These are phyloP conservation scores for Hyphopichia khmerensis DNA, from an alignment of 1,139 yeast genomes.

Conservation along the genomic window DNA sequence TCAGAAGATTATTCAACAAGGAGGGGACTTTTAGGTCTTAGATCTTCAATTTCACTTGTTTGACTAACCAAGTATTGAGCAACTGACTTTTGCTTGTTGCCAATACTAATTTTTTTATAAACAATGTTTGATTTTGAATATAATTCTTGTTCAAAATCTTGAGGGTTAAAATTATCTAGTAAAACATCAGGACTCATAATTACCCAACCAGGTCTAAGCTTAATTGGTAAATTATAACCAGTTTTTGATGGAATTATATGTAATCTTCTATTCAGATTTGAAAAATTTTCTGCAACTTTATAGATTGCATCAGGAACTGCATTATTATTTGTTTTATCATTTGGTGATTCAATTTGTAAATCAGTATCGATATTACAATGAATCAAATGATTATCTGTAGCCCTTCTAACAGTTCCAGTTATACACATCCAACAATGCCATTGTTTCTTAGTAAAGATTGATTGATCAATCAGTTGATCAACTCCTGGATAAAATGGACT, in stretches of 20 bases:
- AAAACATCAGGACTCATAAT: slow-evolving; percentile 81
- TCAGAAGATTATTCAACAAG: not conserved
- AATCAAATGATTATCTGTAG: slow-evolving; percentile 78
- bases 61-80: slow-evolving; percentile 57
- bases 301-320: slow-evolving; percentile 76
- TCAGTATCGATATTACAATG: slow-evolving; percentile 94
- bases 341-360: slow-evolving; percentile 54
- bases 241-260: slow-evolving; percentile 78
- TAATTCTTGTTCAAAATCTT: slow-evolving; percentile 32
- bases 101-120: slow-evolving; percentile 20
- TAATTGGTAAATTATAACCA: slow-evolving; percentile 63
- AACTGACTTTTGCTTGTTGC: slow-evolving; percentile 12
- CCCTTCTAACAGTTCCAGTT: slow-evolving; percentile 87
- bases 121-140: slow-evolving; percentile 30
- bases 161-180: slow-evolving; percentile 60
- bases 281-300: slow-evolving; percentile 84
- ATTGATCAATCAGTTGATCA: slow-evolving; percentile 11
- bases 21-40: slow-evolving; percentile 80
- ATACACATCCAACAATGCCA: slow-evolving; percentile 99
- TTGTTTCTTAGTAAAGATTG: slow-evolving; percentile 47
- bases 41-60: slow-evolving; percentile 67
- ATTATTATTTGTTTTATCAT: slow-evolving; percentile 12
- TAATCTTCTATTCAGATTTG: slow-evolving; percentile 75
- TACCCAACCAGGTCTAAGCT: slow-evolving; percentile 87
- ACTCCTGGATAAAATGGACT: slow-evolving; percentile 60